Conservation (phyloP, 1,284 basidiomycete genomes). For the Microbotryum silenes-acaulis region DNA sequence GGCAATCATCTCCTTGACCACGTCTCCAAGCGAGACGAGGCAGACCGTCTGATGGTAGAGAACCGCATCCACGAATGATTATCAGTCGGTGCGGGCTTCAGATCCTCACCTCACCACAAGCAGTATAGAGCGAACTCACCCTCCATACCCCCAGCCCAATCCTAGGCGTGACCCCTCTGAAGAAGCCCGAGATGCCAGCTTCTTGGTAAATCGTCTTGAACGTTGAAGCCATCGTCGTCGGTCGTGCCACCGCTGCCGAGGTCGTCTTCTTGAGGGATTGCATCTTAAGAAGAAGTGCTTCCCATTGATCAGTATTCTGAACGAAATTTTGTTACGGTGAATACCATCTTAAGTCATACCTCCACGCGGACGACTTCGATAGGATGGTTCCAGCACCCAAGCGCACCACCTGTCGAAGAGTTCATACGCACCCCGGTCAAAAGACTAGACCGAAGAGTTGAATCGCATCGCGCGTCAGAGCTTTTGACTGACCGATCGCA, state of each 20-base stretch:
- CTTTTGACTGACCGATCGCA: constrained; percentile 50
- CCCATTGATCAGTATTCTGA: no score
- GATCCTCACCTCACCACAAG: no score
- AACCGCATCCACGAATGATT: no score
- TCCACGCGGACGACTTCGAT: constrained; percentile 94
- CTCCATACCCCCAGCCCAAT: constrained; percentile 86
- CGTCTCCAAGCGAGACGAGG: constrained; percentile 28
- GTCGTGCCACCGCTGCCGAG: no score
- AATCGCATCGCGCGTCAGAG: not conserved
- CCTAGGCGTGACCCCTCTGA: constrained; percentile 92
- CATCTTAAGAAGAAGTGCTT: no score
- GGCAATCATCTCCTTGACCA: constrained; percentile 16
- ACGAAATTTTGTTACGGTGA: no score
- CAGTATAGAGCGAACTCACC: not conserved
- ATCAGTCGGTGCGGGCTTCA: no score
- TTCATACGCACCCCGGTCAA: not conserved
- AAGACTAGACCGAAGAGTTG: not conserved
- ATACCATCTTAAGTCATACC: constrained; percentile 48
- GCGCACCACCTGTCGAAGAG: constrained; percentile 56
- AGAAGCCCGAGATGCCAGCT: constrained; percentile 79
- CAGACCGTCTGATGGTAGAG: constrained; percentile 53
- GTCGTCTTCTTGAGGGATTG: no score
- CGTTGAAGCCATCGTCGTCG: no score
- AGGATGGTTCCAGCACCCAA: constrained; percentile 98
- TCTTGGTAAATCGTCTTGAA: no score